Evolutionary conservation across 305 asterid genomes (phyloP), one percentile per base, ranked within the genome.

Genomic region (Ajuga reptans): DNA sequence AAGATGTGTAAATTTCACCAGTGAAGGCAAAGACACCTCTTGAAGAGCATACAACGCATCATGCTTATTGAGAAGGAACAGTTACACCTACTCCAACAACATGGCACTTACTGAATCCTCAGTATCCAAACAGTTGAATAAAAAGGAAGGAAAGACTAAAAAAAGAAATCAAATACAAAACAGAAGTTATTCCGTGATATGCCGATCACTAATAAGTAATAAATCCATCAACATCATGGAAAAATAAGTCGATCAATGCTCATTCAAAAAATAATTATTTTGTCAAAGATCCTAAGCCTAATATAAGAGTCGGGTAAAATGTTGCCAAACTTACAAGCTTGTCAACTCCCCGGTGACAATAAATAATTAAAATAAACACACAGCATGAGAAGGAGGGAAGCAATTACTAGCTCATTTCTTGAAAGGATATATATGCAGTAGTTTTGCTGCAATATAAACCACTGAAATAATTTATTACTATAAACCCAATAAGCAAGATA

Each of bases 1-100:
- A 66, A 16, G 52, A 49, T 31, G 34, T 12, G 64, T 17, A 41
- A 54, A 43, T 45, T 16, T 9, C 64, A 63, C 53, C 65, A 75
- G 29, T 66, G 59, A 72, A 68, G 41, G 52, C 42, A 52, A 72
- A 59, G 3, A 15, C 57, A 47, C 71, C 66, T 66, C 37, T 6
- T 6, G n/a, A 69, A 59, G 64, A 63, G 34, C 58, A 60, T 51
- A 60, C 34, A 41, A 42, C 52, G 34, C 29, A 76, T 68, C 64
- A 64, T 63, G 64, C 43, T 69, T 74, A 68, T 53, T 50, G 62
- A 59, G 54, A 49, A 52, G 51, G 53, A 6, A 64, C 18, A 15
- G 66, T 64, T 33, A 76, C 62, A 43, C 41, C 46, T 33, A 58
- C 65, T 14, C 59, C 64, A 68, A 39, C 3, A 51, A 75, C 58